These are phyloP conservation scores for Isoetes engelmannii DNA, from an alignment of 83 land plant species.

Conservation along the genomic window DNA sequence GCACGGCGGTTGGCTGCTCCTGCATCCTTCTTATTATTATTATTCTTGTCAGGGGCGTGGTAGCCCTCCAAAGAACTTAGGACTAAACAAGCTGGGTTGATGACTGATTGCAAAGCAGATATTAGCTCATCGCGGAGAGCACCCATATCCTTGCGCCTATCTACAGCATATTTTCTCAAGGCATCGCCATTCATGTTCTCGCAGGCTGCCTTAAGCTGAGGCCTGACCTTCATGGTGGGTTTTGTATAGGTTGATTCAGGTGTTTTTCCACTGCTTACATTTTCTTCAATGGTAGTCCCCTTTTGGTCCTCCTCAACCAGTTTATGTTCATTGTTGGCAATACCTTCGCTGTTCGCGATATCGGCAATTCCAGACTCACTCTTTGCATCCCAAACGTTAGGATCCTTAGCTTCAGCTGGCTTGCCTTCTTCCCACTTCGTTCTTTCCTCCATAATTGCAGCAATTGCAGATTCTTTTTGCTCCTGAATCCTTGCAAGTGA, in stretches of 20 bases:
- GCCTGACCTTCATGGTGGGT: background rate
- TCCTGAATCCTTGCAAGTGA: background rate
- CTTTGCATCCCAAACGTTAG: too few species aligned
- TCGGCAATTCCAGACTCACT: too few species aligned
- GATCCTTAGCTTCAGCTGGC: too few species aligned
- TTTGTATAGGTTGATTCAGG: background rate
- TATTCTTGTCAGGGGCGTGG: background rate
- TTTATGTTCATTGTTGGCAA: background rate
- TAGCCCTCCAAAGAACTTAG: conserved; percentile 5
- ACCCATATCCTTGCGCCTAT: conserved; percentile 6
- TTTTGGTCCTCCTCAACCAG: conserved; percentile 1
- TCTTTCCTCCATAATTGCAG: too few species aligned
- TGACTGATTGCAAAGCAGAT: background rate
- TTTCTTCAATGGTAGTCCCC: background rate
- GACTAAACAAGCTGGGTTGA: conserved; percentile 5
- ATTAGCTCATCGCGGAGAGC: background rate
- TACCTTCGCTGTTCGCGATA: too few species aligned
- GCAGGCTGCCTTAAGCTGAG: conserved; percentile 2
- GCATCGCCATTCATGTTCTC: conserved; percentile 13
- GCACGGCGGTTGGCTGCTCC: background rate
- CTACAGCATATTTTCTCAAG: background rate
- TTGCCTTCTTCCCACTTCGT: too few species aligned
- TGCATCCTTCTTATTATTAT: background rate
- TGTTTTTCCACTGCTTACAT: too few species aligned
- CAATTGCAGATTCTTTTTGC: background rate